phyloP scores from a whole-genome alignment of 768 basidiomycete species.

The Rhodotorula diobovata region DNA sequence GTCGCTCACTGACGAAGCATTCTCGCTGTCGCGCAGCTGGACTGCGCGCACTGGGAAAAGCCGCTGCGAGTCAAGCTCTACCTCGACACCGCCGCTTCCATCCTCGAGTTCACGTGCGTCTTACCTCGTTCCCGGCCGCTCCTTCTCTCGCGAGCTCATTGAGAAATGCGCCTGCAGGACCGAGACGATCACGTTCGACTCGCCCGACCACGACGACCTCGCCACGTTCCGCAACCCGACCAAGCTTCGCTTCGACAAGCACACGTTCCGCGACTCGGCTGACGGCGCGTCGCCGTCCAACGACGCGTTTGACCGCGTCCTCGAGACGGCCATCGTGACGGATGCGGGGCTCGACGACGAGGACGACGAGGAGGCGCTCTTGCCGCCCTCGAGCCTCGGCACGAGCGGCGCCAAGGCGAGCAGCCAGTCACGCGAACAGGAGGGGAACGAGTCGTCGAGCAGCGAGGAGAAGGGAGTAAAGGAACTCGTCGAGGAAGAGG shows the following conservation, averaged over 20 bases:
- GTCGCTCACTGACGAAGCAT: too few relatives aligned
- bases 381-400: constrained; percentile 1
- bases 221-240: constrained; percentile 4
- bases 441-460: background rate
- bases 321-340: background rate
- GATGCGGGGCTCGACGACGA: background rate
- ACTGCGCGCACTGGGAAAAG: constrained; percentile 1
- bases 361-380: constrained; percentile 2
- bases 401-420: background rate
- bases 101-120: constrained; percentile 7
- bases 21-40: background rate
- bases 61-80: constrained; percentile 15
- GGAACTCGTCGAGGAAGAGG: constrained; percentile 6
- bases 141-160: background rate
- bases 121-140: background rate
- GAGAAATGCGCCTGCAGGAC: background rate
- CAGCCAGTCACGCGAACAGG: background rate
- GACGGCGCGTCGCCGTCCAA: background rate
- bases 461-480: background rate
- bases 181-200: background rate
- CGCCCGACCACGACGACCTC: background rate
- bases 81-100: background rate
- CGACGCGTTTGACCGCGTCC: constrained; percentile 1
- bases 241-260: constrained; percentile 16
- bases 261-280: constrained; percentile 14